Evolutionary conservation across 257 asterid species (phyloP).

Genomic region (Solanum appendiculatum): DNA sequence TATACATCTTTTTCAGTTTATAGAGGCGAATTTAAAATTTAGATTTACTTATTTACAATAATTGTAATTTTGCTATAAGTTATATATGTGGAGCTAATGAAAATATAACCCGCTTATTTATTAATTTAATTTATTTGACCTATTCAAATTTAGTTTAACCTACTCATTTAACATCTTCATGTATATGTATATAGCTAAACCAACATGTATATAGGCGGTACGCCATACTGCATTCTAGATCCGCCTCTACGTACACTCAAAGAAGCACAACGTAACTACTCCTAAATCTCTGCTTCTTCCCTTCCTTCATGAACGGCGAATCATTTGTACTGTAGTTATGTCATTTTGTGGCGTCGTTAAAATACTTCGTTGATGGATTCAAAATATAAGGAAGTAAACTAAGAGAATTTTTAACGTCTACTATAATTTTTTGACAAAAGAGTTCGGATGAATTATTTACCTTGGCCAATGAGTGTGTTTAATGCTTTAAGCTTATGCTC

Average conservation of each 20-base stretch:
- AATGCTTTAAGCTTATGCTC: background rate
- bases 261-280: background rate
- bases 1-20: background rate
- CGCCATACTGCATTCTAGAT: background rate
- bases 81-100: background rate
- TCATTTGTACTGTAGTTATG: background rate
- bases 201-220: accelerated
- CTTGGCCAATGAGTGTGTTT: background rate
- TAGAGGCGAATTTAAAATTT: background rate
- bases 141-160: background rate
- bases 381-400: background rate
- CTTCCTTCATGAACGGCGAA: background rate
- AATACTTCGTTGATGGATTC: accelerated
- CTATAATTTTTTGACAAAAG: too few species aligned
- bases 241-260: background rate
- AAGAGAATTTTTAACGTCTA: background rate
- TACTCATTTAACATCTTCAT: too few species aligned
- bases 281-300: background rate
- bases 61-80: background rate
- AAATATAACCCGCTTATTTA: background rate
- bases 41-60: background rate
- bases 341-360: background rate
- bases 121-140: background rate
- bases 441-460: too few species aligned
- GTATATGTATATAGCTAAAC: background rate